phyloP scores from a whole-genome alignment of 495 filamentous ascomycete genomes.

The Penicillium angulare region DNA sequence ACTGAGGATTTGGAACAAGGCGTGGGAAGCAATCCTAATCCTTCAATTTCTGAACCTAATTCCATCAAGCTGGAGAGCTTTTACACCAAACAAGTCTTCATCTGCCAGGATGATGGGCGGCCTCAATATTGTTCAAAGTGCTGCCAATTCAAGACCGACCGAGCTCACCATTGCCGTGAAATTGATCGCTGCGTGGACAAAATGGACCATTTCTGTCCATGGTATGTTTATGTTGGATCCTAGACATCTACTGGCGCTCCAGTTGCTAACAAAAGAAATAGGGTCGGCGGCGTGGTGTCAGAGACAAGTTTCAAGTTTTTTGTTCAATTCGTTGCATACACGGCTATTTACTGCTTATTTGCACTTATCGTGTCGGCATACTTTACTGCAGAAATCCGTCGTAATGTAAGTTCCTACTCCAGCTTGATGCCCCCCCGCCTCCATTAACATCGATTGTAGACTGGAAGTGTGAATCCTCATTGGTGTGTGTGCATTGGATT shows the following conservation, averaged over 20 bases:
- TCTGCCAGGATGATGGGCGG: conserved; percentile 74
- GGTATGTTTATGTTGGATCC: conserved; percentile 57
- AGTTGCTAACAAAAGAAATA: conserved; percentile 19
- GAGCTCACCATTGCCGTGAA: conserved; percentile 82
- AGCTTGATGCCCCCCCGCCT: background rate
- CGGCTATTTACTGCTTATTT: conserved; percentile 63
- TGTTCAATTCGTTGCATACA: conserved; percentile 76
- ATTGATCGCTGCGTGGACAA: conserved; percentile 75
- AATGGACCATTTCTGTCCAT: conserved; percentile 96
- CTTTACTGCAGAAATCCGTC: conserved; percentile 49
- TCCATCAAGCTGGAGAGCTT: conserved; percentile 51
- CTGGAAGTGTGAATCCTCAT: conserved; percentile 43
- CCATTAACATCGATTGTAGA: conserved; percentile 24
- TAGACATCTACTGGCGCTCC: background rate
- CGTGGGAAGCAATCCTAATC: conserved; percentile 16
- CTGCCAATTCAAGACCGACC: conserved; percentile 78
- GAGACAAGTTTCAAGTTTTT: conserved; percentile 86
- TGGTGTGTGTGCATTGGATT: conserved; percentile 56
- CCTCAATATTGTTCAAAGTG: conserved; percentile 81
- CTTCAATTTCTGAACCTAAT: conserved; percentile 24
- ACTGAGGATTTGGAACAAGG: conserved; percentile 28
- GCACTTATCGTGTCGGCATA: conserved; percentile 58
- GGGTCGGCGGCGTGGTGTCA: conserved; percentile 85
- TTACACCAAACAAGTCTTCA: conserved; percentile 76
- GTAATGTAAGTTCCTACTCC: conserved; percentile 27